phyloP scores from a whole-genome alignment of 352 stramenopile species.

The Globisporangium sylvaticum region DNA sequence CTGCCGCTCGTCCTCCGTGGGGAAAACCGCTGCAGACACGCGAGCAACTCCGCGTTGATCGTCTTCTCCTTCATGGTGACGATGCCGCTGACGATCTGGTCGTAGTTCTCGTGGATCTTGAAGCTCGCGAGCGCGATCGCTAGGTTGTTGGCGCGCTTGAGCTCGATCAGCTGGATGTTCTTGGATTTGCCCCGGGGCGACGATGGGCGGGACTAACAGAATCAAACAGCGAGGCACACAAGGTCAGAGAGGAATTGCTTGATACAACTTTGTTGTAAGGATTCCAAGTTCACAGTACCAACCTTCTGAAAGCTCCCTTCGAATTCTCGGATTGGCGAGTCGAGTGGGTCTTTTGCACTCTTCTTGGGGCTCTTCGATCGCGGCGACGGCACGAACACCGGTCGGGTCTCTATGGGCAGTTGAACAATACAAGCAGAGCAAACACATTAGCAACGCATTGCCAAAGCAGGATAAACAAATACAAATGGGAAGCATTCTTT shows the following conservation, averaged over 20 bases:
- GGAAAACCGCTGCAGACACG: conserved; percentile 78
- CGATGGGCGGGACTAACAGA: conserved; percentile 46
- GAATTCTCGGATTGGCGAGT: conserved; percentile 6
- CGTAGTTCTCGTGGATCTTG: conserved; percentile 68
- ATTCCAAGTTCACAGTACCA: no score
- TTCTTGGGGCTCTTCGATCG: conserved; percentile 31
- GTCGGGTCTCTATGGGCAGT: conserved; percentile 42
- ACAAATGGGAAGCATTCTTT: conserved; percentile 6
- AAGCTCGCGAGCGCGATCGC: conserved; percentile 69
- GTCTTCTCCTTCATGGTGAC: conserved; percentile 53
- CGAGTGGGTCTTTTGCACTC: conserved; percentile 10
- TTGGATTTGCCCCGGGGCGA: conserved; percentile 71
- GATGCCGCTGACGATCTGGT: conserved; percentile 59
- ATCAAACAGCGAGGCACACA: no score
- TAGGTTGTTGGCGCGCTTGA: conserved; percentile 80
- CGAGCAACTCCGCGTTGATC: conserved; percentile 54
- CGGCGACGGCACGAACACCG: conserved; percentile 51
- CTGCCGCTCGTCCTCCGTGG: conserved; percentile 56
- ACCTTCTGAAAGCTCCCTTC: conserved; percentile 53
- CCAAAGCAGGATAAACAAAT: neutral
- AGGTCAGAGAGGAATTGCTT: no score
- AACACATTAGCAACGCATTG: conserved; percentile 4
- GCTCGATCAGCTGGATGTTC: conserved; percentile 70
- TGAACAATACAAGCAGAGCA: no score
- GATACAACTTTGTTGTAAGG: no score